A percentile compares a stretch with the other conserved stretches of the same genome.
phyloP scores from a whole-genome alignment of 176 grass and related monocot species.

The Hyparrhenia diplandra region DNA sequence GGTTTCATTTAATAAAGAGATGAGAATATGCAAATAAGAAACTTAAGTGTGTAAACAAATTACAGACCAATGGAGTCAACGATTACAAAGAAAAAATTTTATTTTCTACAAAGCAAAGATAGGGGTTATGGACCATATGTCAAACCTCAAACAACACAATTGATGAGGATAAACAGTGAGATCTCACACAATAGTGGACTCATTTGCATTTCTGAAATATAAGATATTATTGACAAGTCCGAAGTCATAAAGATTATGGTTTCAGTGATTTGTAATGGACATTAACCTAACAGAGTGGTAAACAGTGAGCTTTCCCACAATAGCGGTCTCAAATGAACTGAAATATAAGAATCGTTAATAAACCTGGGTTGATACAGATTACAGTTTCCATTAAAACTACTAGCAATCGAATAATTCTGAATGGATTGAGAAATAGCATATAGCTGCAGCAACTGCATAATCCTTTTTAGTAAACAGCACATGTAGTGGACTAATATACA shows the following conservation, averaged over 20 bases:
- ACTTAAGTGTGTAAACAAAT: background rate
- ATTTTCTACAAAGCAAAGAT: background rate
- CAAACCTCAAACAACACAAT: background rate
- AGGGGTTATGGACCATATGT: background rate
- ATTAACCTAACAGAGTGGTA: background rate
- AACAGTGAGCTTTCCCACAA: background rate
- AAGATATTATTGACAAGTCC: background rate
- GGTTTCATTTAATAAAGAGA: background rate
- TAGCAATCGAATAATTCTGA: background rate
- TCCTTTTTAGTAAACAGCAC: background rate
- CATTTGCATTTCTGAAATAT: background rate
- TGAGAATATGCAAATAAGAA: background rate
- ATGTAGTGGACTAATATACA: background rate
- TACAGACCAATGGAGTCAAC: background rate
- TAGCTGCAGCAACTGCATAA: background rate
- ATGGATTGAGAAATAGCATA: background rate
- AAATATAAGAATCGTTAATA: background rate
- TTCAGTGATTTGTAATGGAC: background rate
- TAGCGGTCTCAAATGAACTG: background rate
- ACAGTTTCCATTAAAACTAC: background rate
- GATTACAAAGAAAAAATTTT: background rate
- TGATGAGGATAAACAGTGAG: background rate
- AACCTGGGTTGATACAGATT: background rate
- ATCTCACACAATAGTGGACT: background rate
- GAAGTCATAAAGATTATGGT: background rate